Conservation (phyloP, 345 rosid species). For the Aegle marmelos region DNA sequence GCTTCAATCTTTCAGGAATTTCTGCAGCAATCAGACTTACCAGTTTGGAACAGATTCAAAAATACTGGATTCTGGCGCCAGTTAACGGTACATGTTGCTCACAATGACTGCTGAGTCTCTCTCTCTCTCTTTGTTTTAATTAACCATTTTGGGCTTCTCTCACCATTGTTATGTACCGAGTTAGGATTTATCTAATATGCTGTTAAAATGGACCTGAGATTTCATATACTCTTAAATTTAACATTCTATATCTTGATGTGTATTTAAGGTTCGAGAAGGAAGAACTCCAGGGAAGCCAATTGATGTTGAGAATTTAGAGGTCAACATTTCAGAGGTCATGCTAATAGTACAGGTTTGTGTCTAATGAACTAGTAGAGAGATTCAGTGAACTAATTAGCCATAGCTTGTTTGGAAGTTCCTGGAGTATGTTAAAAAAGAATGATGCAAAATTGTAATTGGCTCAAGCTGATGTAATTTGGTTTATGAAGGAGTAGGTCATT, state of each 20-base stretch:
- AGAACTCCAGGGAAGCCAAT: slow-evolving; percentile 44
- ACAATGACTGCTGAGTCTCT: not conserved
- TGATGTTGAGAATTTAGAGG: slow-evolving; percentile 41
- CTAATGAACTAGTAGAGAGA: slow-evolving; percentile 1
- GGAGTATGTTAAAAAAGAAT: slow-evolving; percentile 6
- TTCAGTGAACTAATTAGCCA: not conserved
- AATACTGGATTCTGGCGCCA: slow-evolving; percentile 95
- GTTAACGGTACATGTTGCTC: slow-evolving; percentile 59
- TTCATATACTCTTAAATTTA: not conserved
- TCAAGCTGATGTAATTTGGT: not conserved
- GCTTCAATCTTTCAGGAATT: slow-evolving; percentile 80
- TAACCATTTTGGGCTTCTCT: not conserved
- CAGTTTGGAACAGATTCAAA: slow-evolving; percentile 88
- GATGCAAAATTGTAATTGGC: not conserved
- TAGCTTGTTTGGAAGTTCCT: not conserved
- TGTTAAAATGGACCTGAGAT: not conserved
- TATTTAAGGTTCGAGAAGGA: slow-evolving; percentile 87
- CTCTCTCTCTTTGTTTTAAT: not conserved
- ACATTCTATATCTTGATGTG: slow-evolving; percentile 1
- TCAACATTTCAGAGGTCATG: slow-evolving; percentile 77
- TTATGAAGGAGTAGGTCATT: not conserved
- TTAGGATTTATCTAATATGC: not conserved
- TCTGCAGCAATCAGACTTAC: slow-evolving; percentile 66
- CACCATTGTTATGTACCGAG: not conserved
- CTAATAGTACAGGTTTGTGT: slow-evolving; percentile 87